phyloP scores from a whole-genome alignment of 78 protist species.

The Anaeramoeba flamelloides region DNA sequence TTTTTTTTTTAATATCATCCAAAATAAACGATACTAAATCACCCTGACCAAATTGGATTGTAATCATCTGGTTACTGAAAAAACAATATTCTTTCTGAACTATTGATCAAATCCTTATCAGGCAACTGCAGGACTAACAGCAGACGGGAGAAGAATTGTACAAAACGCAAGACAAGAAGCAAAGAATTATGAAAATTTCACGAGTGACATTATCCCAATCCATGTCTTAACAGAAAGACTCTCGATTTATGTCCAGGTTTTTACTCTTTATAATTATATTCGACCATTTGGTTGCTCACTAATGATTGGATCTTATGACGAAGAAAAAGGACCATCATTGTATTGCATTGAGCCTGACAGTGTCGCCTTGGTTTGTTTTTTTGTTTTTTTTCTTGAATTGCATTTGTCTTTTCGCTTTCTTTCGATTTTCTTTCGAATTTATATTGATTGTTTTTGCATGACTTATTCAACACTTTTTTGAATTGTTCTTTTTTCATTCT shows the following conservation, averaged over 20 bases:
- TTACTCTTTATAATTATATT: constrained; percentile 59
- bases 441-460: too few species aligned
- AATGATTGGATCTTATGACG: constrained; percentile 46
- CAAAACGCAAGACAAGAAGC: constrained; percentile 67
- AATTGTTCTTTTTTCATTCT: neutral
- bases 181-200: constrained; percentile 28
- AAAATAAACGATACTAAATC: neutral
- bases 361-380: constrained; percentile 15
- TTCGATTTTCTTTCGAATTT: too few species aligned
- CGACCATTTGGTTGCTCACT: constrained; percentile 89
- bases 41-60: neutral
- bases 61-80: neutral
- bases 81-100: neutral
- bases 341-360: constrained; percentile 86
- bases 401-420: neutral
- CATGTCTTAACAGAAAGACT: constrained; percentile 17
- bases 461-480: too few species aligned
- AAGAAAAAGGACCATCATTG: constrained; percentile 62
- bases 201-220: constrained; percentile 54
- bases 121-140: constrained; percentile 63
- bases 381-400: neutral
- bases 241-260: too few species aligned
- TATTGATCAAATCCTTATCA: neutral
- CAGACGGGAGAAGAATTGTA: constrained; percentile 74
- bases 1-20: neutral